Evolutionary conservation across 1,139 yeast genomes (phyloP), one percentile per base, ranked within the genome.

Genomic region (Keqinozyma sinolaborantium): DNA sequence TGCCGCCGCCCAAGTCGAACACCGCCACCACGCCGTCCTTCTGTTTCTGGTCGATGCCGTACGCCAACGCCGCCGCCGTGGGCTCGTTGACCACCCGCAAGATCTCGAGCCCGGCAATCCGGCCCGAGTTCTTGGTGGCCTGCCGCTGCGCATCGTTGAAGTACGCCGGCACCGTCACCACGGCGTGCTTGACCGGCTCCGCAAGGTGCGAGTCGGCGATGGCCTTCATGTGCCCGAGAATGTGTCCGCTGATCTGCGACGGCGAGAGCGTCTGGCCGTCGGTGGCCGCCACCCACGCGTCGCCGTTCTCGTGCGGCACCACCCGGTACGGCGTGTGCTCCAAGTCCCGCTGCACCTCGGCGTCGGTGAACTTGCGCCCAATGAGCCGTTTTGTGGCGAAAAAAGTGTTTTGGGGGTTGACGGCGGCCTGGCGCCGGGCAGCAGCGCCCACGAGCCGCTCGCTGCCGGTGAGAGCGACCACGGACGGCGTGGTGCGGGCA

Each of bases 1-100:
- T 83, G 21, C 94, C 94, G 16, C 94, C 94, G 36, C 94, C 94
- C 33, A 83, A 64, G 59, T 83, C 94, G 53, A 79, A 83, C 9
- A 83, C 94, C 0, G 92, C 92, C 26, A 83, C 73, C 15, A 64
- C 53, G 6, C 88, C 88, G 49, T 77, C 80, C 18, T 47, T 47
- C 28, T 49, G 45, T 24, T 47, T 53, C 47, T 71, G 64, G 44
- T 77, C 75, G 30, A 83, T 59, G 1, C 94, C 94, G 53, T 83
- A 83, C 4, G 92, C 90, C 47, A 83, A 65, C 0, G 92, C 87
- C 1, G 90, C 90, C 2, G 90, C 90, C 0, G 92, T 83, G 3
- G 92, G 92, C 51, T 83, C 92, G 56, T 83, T 83, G 3, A 83
- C 71, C 9, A 83, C 87, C 44, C 92, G 61, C 30, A 82, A 56